Conservation (phyloP, 202 grass and related monocot genomes). For the Zizania palustris region DNA sequence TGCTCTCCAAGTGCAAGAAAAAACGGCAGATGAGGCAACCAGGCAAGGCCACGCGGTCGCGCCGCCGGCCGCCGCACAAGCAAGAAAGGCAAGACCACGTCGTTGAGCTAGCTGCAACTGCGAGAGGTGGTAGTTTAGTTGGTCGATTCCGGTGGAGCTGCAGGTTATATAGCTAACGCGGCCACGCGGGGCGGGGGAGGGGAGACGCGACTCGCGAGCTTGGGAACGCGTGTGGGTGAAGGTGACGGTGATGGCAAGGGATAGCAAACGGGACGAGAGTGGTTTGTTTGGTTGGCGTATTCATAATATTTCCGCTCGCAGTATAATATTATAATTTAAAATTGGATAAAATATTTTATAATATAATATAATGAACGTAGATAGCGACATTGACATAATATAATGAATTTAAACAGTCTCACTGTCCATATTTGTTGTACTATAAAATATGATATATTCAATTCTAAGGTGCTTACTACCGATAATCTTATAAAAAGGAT, state of each 20-base stretch:
- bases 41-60: not conserved
- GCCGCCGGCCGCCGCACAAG: no score
- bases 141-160: conserved; percentile 18
- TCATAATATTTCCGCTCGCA: no score
- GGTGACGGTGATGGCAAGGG: conserved; percentile 33
- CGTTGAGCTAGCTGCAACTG: not conserved
- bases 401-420: no score
- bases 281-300: conserved; percentile 12
- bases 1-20: not conserved
- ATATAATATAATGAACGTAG: no score
- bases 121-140: not conserved
- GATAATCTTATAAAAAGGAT: no score
- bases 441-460: no score
- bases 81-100: not conserved
- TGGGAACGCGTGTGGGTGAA: conserved; percentile 48
- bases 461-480: no score
- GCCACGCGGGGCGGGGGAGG: not conserved
- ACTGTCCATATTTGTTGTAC: no score
- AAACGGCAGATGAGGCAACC: not conserved
- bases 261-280: not conserved
- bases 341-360: no score
- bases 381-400: no score
- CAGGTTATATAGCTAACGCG: conserved; percentile 33
- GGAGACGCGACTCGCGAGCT: not conserved
- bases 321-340: no score